phyloP scores from a whole-genome alignment of 768 basidiomycete species.

The Pilatotrama ljubarskyi region DNA sequence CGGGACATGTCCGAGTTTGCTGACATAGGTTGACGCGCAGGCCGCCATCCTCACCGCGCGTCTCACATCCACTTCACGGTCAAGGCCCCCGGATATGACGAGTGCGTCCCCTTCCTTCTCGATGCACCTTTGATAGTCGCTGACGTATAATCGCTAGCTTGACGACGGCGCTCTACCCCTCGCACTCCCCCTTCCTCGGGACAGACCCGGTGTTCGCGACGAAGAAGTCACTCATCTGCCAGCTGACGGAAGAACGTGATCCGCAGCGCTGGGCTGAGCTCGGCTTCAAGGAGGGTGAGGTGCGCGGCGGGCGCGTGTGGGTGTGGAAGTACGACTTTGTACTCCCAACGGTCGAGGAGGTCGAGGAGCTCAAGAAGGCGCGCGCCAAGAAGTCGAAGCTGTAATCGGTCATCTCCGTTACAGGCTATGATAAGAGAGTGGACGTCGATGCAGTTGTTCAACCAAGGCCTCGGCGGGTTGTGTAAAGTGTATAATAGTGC shows the following conservation, averaged over 20 bases:
- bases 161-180: constrained; percentile 36
- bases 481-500: neutral
- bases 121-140: neutral
- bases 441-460: neutral
- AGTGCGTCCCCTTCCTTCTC: constrained; percentile 20
- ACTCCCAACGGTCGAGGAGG: constrained; percentile 31
- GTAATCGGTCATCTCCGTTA: neutral
- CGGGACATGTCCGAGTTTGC: neutral
- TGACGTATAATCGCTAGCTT: constrained; percentile 18
- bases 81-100: constrained; percentile 37
- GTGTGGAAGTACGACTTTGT: constrained; percentile 37
- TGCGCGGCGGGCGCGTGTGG: constrained; percentile 33
- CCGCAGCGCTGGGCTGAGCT: constrained; percentile 30
- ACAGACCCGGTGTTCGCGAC: constrained; percentile 39
- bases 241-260: constrained; percentile 30
- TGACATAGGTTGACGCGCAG: constrained; percentile 1
- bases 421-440: too few species aligned
- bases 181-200: constrained; percentile 37
- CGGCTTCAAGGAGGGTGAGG: constrained; percentile 35
- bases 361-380: constrained; percentile 27
- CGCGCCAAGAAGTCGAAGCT: constrained; percentile 16
- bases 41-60: constrained; percentile 36
- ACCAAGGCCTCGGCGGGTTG: neutral
- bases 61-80: constrained; percentile 37
- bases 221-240: constrained; percentile 35